Conservation (phyloP, 176 grass and related monocot species). For the Avena sativa region DNA sequence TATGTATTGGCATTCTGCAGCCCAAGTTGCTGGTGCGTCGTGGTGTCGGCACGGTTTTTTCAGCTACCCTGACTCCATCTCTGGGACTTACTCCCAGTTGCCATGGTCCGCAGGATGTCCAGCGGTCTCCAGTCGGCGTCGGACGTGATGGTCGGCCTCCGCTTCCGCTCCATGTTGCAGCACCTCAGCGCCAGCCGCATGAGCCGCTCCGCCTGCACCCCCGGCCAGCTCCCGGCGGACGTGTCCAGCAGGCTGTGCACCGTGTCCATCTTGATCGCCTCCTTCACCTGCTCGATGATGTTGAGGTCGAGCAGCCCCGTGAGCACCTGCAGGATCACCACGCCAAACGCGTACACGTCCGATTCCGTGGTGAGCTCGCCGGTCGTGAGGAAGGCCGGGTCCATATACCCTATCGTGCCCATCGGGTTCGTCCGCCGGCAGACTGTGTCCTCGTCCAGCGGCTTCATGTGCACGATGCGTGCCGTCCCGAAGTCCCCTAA, state of each 20-base stretch:
- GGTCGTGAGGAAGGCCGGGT: slow-evolving; percentile 52
- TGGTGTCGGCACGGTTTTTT: not conserved
- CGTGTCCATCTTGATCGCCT: slow-evolving; percentile 33
- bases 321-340: slow-evolving; percentile 53
- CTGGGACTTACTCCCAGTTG: slow-evolving; percentile 10
- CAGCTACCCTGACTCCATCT: slow-evolving; percentile 28
- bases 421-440: slow-evolving; percentile 53
- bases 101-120: slow-evolving; percentile 47
- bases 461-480: slow-evolving; percentile 43
- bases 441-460: slow-evolving; percentile 49
- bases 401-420: slow-evolving; percentile 56
- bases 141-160: slow-evolving; percentile 43
- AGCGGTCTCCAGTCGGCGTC: slow-evolving; percentile 51
- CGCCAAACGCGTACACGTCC: slow-evolving; percentile 52
- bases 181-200: slow-evolving; percentile 45
- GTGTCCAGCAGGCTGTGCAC: slow-evolving; percentile 44
- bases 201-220: slow-evolving; percentile 46
- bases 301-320: slow-evolving; percentile 45
- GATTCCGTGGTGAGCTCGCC: slow-evolving; percentile 58
- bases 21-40: not conserved
- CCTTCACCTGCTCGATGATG: slow-evolving; percentile 46
- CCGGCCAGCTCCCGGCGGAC: slow-evolving; percentile 51
- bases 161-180: slow-evolving; percentile 53
- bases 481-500: slow-evolving; percentile 73
- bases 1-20: not conserved